Percentiles rank a stretch among this genome's conserved stretches.
phyloP scores from a whole-genome alignment of 2,329 filamentous ascomycete species.

The Apiospora sp. region DNA sequence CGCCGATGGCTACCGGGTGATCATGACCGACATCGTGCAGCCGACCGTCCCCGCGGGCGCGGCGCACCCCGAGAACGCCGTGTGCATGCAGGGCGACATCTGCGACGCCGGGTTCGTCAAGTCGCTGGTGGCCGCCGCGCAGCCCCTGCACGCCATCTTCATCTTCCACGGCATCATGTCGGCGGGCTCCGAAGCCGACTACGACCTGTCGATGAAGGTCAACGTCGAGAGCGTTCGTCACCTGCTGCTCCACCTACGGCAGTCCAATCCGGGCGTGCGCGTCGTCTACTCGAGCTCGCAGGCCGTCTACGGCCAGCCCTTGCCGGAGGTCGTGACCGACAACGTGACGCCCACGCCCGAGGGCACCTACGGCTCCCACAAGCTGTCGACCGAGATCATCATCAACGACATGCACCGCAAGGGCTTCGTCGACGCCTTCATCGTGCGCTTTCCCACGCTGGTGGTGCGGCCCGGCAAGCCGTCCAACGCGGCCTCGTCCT shows the following conservation, averaged over 20 bases:
- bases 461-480: constrained; percentile 67
- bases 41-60: constrained; percentile 58
- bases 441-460: constrained; percentile 67
- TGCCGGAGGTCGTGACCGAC: constrained; percentile 61
- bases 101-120: constrained; percentile 42
- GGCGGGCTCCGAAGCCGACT: constrained; percentile 52
- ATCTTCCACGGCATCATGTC: constrained; percentile 75
- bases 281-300: constrained; percentile 69
- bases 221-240: constrained; percentile 67
- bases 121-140: constrained; percentile 50
- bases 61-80: constrained; percentile 58
- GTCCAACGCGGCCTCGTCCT: constrained; percentile 68
- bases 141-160: constrained; percentile 59
- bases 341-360: constrained; percentile 64
- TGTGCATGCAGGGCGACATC: constrained; percentile 58
- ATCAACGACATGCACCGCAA: constrained; percentile 70
- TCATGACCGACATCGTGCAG: constrained; percentile 62
- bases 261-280: constrained; percentile 59
- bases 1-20: constrained; percentile 47
- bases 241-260: constrained; percentile 58
- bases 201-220: constrained; percentile 29
- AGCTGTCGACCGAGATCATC: constrained; percentile 67
- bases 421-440: constrained; percentile 64
- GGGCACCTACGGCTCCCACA: constrained; percentile 69
- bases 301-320: constrained; percentile 67